A percentile compares a stretch with the other conserved stretches of the same genome.
phyloP scores from a whole-genome alignment of 169 alveolate genomes.

The Plasmodium vivax region DNA sequence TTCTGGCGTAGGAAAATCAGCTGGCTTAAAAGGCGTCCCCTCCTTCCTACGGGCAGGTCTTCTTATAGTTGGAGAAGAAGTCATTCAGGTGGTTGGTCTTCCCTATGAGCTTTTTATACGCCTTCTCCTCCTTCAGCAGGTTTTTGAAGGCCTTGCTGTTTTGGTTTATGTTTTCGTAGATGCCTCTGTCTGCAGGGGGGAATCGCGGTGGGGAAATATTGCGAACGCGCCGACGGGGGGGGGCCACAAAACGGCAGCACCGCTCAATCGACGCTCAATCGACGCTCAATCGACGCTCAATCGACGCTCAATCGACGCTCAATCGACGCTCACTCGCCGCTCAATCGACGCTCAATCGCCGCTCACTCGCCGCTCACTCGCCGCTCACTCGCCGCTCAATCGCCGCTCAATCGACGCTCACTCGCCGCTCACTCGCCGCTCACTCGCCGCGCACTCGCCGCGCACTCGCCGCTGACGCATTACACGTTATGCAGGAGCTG shows the following conservation, averaged over 20 bases:
- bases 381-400: no score
- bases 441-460: no score
- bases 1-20: not conserved
- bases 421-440: no score
- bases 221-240: not conserved
- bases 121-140: slow-evolving; percentile 37
- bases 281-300: no score
- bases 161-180: slow-evolving; percentile 48
- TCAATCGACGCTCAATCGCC: no score
- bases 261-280: no score
- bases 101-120: slow-evolving; percentile 21
- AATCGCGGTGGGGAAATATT: not conserved
- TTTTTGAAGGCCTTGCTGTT: slow-evolving; percentile 45
- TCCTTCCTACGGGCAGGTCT: slow-evolving; percentile 40
- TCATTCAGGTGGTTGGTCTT: slow-evolving; percentile 34
- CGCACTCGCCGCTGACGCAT: not conserved
- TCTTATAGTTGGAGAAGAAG: slow-evolving; percentile 45
- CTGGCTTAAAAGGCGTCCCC: not conserved
- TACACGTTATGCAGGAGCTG: slow-evolving; percentile 60
- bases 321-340: no score
- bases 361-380: no score
- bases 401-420: no score
- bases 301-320: no score
- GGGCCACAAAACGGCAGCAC: not conserved
- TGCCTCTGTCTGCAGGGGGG: slow-evolving; percentile 44